phyloP scores from a whole-genome alignment of 2,329 filamentous ascomycete species.

The Gremmenia infestans region DNA sequence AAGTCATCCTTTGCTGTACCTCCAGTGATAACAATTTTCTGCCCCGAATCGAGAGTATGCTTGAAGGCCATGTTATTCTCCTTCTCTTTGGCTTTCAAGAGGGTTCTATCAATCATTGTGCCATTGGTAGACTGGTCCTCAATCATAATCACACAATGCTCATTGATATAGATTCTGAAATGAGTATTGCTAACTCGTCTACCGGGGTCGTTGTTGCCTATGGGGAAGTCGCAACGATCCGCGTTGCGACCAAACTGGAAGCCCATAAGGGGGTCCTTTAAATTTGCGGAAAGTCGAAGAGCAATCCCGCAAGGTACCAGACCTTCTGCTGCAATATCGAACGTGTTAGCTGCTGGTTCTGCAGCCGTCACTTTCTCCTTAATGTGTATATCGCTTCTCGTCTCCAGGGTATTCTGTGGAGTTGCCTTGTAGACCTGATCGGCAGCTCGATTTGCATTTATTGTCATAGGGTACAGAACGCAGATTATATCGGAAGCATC shows the following conservation, averaged over 20 bases:
- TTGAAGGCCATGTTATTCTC: constrained; percentile 36
- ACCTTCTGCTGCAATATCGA: constrained; percentile 18
- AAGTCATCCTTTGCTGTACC: constrained; percentile 51
- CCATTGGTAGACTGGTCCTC: constrained; percentile 96
- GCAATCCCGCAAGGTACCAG: constrained; percentile 57
- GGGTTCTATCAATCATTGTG: constrained; percentile 72
- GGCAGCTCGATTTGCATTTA: constrained; percentile 63
- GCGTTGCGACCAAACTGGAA: constrained; percentile 83
- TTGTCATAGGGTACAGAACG: constrained; percentile 75
- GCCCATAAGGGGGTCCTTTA: constrained; percentile 65
- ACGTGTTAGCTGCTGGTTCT: constrained; percentile 9
- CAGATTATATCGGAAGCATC: constrained; percentile 87
- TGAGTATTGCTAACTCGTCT: constrained; percentile 89
- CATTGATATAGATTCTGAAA: constrained; percentile 88
- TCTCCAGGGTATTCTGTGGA: constrained; percentile 57
- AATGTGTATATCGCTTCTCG: constrained; percentile 37
- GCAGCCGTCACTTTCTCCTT: constrained; percentile 18
- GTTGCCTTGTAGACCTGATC: constrained; percentile 43
- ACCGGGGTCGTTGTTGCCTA: constrained; percentile 61
- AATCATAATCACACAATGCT: constrained; percentile 82
- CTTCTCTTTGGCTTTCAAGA: constrained; percentile 53
- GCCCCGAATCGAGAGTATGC: constrained; percentile 31
- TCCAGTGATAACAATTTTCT: constrained; percentile 29
- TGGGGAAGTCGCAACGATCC: constrained; percentile 63
- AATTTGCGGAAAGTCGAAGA: constrained; percentile 68